Evolutionary conservation across 2,329 filamentous ascomycete genomes (phyloP), one percentile per base, ranked within the genome.

Genomic region (Colletotrichum incanum): DNA sequence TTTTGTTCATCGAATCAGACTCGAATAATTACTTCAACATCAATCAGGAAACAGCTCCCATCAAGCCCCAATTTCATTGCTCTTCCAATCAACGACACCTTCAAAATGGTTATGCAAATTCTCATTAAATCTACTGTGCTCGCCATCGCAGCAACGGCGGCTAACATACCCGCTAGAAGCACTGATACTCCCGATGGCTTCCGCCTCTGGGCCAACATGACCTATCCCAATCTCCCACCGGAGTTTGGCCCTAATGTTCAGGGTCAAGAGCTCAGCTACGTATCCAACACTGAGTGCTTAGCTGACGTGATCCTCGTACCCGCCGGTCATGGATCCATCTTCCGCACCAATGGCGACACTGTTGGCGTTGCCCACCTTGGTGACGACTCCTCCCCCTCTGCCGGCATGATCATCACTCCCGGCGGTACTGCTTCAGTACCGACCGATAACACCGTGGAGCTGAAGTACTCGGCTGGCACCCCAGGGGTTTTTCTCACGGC

Each of bases 161-260:
- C 58, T 34, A 47, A 20, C 9, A 8, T 55, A 0, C 65, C 65
- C 47, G 1, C 31, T 6, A 54, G n/a, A 50, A 28, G 28, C 28
- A 18, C 64, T 18, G 45, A 45, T 9, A 14, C 3, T 31, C 1
- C 47, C 8, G 23, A 43, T 26, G 47, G 39, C 49, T 62, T 67
- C 49, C 65, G 39, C 26, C 56, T 67, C 56, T 67, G 65, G 58
- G 56, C 65, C 20, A 63, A 67, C 56, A 55, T 34, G 28, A 67
- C 49, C 58, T 67, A 67, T 28, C 65, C 54, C 54, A 55, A 66
- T n/a, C 43, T 23, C 34, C 45, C 64, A 7, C 31, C 56, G 7
- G 65, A 55, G 0, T 47, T 34, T 3, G 58, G 56, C 6, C 65
- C 65, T 39, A 1, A 45, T 5, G 65, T 67, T 26, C 58, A 67